Evolutionary conservation across 768 basidiomycete genomes (phyloP).

Genomic region (Amanita jacksonii): DNA sequence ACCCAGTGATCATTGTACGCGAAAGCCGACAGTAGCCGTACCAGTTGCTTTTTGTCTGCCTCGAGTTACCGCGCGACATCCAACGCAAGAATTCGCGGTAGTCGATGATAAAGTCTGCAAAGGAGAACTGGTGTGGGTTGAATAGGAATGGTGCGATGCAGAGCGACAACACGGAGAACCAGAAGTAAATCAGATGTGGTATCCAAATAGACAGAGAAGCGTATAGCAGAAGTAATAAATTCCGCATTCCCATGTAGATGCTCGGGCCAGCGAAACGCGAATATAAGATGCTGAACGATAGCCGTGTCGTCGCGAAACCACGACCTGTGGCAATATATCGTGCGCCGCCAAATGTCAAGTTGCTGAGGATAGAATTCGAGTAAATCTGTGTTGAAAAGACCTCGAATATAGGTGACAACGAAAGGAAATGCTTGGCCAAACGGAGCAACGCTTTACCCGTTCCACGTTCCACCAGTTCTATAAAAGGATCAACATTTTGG

Average conservation of each 20-base stretch:
- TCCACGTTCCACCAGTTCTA: slow-evolving; percentile 93
- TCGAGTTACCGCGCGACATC: slow-evolving; percentile 98
- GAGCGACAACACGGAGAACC: slow-evolving; percentile 91
- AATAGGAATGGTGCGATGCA: slow-evolving; percentile 97
- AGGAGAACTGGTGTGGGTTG: slow-evolving; percentile 99
- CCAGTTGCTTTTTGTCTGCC: slow-evolving; percentile 96
- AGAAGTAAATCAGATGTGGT: slow-evolving; percentile 96
- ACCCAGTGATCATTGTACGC: slow-evolving; percentile 95
- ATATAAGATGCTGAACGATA: slow-evolving; percentile 94
- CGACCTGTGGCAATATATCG: slow-evolving; percentile 99
- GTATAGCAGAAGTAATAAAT: slow-evolving; percentile 83
- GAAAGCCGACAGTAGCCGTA: slow-evolving; percentile 98
- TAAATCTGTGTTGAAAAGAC: slow-evolving; percentile 99
- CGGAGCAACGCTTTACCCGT: slow-evolving; percentile 92
- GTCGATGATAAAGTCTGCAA: slow-evolving; percentile 95
- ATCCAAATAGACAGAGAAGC: slow-evolving; percentile 89
- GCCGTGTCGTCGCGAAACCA: slow-evolving; percentile 95
- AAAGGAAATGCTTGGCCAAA: slow-evolving; percentile 93
- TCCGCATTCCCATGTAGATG: slow-evolving; percentile 98
- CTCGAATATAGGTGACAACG: slow-evolving; percentile 94
- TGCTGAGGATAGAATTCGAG: slow-evolving; percentile 92
- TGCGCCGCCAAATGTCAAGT: slow-evolving; percentile 95
- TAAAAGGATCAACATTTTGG: slow-evolving; percentile 5
- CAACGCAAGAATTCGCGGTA: slow-evolving; percentile 97
- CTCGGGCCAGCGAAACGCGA: slow-evolving; percentile 99